These are phyloP conservation scores for Coccomyxa sp. DNA, from an alignment of 139 green algal species.

Conservation along the genomic window DNA sequence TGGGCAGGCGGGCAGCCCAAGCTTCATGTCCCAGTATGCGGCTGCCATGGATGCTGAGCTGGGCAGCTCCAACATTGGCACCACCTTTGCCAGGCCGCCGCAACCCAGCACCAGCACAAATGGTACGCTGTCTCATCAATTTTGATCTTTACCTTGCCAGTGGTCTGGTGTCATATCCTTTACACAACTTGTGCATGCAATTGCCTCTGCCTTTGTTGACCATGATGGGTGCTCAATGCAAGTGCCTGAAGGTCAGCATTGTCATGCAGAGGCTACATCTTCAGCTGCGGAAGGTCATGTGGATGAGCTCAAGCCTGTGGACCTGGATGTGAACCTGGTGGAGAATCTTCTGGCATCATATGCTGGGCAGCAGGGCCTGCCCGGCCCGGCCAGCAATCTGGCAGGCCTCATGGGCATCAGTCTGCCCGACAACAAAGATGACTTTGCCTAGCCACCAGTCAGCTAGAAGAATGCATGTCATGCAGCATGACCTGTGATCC, in stretches of 20 bases:
- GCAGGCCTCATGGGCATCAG: slow-evolving; percentile 61
- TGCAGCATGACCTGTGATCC: too few species aligned
- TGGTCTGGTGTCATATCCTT: too few species aligned
- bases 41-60: slow-evolving; percentile 48
- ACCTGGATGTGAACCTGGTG: slow-evolving; percentile 76
- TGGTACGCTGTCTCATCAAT: too few species aligned
- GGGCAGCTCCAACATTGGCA: slow-evolving; percentile 12
- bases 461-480: too few species aligned
- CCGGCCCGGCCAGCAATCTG: slow-evolving; percentile 71
- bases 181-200: too few species aligned
- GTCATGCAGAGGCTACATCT: too few species aligned
- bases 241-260: too few species aligned
- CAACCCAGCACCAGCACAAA: neutral
- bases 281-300: neutral
- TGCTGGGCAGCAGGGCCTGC: slow-evolving; percentile 58
- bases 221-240: too few species aligned
- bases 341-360: slow-evolving; percentile 70
- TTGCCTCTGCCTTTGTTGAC: too few species aligned
- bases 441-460: too few species aligned
- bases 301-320: slow-evolving; percentile 38
- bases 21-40: slow-evolving; percentile 55
- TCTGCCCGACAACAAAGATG: slow-evolving; percentile 40
- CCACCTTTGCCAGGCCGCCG: neutral
- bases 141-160: too few species aligned
- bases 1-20: neutral